Percentiles rank a stretch among this genome's conserved stretches.
phyloP scores from a whole-genome alignment of 148 eudicot genomes.

The Diospyros kaki region DNA sequence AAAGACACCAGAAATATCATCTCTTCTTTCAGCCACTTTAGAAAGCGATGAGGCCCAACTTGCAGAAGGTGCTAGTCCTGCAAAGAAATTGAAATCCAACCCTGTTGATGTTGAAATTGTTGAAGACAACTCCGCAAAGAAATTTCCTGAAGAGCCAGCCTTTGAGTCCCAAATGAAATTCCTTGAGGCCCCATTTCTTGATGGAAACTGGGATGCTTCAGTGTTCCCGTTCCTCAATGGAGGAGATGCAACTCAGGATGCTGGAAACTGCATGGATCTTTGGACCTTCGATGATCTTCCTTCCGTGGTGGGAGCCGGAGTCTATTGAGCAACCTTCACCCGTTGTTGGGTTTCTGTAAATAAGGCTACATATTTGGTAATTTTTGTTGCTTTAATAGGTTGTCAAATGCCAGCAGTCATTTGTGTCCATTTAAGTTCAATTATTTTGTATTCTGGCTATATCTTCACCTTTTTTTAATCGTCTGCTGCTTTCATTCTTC shows the following conservation, averaged over 20 bases:
- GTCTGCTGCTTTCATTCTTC: conserved; percentile 28
- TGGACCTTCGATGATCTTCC: conserved; percentile 75
- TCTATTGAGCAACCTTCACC: conserved; percentile 35
- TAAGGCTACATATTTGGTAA: conserved; percentile 52
- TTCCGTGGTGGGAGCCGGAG: conserved; percentile 28
- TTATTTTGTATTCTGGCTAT: background rate
- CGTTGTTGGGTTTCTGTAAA: conserved; percentile 37
- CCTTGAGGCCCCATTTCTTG: conserved; percentile 54
- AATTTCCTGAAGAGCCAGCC: conserved; percentile 37
- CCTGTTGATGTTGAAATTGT: conserved; percentile 27
- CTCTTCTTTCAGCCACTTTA: conserved; percentile 52
- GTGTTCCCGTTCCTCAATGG: conserved; percentile 57
- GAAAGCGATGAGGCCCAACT: conserved; percentile 39
- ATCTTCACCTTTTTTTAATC: background rate
- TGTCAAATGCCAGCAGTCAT: background rate
- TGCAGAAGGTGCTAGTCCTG: conserved; percentile 39
- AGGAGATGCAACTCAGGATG: conserved; percentile 46
- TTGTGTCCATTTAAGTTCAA: background rate
- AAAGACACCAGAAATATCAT: conserved; percentile 72
- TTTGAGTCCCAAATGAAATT: conserved; percentile 69
- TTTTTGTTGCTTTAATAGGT: background rate
- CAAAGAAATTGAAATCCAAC: conserved; percentile 52
- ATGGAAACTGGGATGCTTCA: conserved; percentile 67
- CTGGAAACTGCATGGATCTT: conserved; percentile 39
- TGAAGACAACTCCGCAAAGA: conserved; percentile 27